Evolutionary conservation across 345 rosid genomes (phyloP).

Genomic region (Dipteronia sinensis): DNA sequence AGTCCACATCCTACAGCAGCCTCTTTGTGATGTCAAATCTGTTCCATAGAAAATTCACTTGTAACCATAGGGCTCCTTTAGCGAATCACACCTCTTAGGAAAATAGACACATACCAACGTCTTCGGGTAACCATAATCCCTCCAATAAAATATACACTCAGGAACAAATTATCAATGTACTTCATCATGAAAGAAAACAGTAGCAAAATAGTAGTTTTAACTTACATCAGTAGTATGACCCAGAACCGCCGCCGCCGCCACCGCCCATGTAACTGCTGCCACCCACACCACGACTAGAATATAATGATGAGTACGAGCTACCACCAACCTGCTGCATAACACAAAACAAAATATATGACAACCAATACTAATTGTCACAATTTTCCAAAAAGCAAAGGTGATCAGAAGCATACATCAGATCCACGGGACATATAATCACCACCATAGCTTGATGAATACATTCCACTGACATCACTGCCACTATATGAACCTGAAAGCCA

Average conservation of each 20-base stretch:
- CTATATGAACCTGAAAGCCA: constrained; percentile 73
- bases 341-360: neutral
- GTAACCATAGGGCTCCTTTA: constrained; percentile 39
- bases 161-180: constrained; percentile 9
- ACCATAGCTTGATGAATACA: constrained; percentile 79
- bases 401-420: constrained; percentile 59
- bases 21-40: constrained; percentile 59
- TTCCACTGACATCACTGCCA: constrained; percentile 70
- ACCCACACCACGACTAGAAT: constrained; percentile 80
- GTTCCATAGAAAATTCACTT: constrained; percentile 66
- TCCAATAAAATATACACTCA: constrained; percentile 20
- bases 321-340: constrained; percentile 69
- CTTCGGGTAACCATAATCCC: constrained; percentile 36
- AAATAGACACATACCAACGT: constrained; percentile 30
- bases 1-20: constrained; percentile 60
- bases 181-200: constrained; percentile 22
- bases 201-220: constrained; percentile 17
- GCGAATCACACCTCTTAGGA: constrained; percentile 38
- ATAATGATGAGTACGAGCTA: constrained; percentile 83
- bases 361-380: neutral
- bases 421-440: constrained; percentile 71
- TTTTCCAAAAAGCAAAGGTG: neutral
- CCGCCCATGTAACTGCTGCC: constrained; percentile 77
- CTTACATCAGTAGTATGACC: constrained; percentile 87
- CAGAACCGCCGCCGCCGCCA: constrained; percentile 44